phyloP scores from a whole-genome alignment of 148 eudicot species.

The Cornus kousa region DNA sequence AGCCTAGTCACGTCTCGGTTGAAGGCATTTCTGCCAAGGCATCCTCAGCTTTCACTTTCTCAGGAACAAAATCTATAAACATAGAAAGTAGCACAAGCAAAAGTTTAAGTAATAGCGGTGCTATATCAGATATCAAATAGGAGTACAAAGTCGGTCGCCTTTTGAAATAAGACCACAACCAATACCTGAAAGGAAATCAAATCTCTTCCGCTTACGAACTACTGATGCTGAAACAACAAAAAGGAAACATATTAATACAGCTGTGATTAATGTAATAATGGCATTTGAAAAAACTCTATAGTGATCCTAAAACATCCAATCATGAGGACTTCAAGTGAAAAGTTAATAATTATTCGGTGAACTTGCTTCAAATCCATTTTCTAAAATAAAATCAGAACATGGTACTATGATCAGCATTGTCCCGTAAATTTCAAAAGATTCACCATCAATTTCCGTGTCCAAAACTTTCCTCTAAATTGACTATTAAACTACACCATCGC shows the following conservation, averaged over 20 bases:
- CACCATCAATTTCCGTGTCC: not conserved
- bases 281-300: not conserved
- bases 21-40: constrained; percentile 58
- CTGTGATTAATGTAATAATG: not conserved
- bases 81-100: not conserved
- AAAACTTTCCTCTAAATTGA: not conserved
- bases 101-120: not conserved
- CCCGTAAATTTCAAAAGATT: not conserved
- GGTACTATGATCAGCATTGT: not conserved
- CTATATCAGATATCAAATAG: not conserved
- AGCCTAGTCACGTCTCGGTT: constrained; percentile 32
- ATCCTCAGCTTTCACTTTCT: constrained; percentile 71
- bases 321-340: not conserved
- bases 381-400: not conserved
- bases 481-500: not conserved
- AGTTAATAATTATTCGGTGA: not conserved
- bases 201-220: constrained; percentile 52
- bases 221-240: constrained; percentile 60
- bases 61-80: constrained; percentile 76
- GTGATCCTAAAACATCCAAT: not conserved
- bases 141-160: not conserved
- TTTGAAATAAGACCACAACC: not conserved
- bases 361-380: not conserved
- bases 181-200: constrained; percentile 86
- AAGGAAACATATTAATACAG: constrained; percentile 11